A percentile compares a stretch with the other conserved stretches of the same genome.
phyloP scores from a whole-genome alignment of 371 early-diverging fungal species.

The Rhizomucor pusillus region DNA sequence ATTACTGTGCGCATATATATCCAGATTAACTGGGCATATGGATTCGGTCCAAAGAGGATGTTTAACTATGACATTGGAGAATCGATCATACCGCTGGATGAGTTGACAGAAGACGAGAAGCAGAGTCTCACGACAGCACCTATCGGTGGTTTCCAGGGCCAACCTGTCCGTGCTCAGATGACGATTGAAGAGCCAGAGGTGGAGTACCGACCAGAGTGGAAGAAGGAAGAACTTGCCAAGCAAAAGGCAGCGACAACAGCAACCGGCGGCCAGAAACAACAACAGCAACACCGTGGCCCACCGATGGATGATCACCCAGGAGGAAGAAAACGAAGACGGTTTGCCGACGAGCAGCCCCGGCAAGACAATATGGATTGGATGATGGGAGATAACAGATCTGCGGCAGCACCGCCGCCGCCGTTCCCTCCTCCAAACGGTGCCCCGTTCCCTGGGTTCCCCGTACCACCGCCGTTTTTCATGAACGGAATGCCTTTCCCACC shows the following conservation, averaged over 20 bases:
- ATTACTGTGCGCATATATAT: neutral
- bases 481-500: too few species aligned
- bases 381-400: too few species aligned
- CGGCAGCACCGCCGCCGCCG: too few species aligned
- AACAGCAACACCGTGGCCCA: conserved; percentile 48
- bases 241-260: too few species aligned
- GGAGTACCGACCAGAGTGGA: conserved; percentile 43
- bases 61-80: conserved; percentile 45
- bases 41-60: conserved; percentile 47
- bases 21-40: conserved; percentile 48
- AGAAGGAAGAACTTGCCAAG: conserved; percentile 11
- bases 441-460: too few species aligned
- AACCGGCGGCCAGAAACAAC: too few species aligned
- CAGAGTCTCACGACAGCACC: conserved; percentile 32
- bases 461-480: too few species aligned
- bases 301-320: conserved; percentile 11
- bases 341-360: too few species aligned
- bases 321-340: too few species aligned
- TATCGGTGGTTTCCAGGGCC: conserved; percentile 44
- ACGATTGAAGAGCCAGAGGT: conserved; percentile 49
- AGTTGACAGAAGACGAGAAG: conserved; percentile 35
- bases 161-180: conserved; percentile 35
- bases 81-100: conserved; percentile 41
- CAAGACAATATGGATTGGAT: too few species aligned
- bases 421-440: too few species aligned